Conservation (phyloP, 768 basidiomycete species). For the Leccinum variicolor region DNA sequence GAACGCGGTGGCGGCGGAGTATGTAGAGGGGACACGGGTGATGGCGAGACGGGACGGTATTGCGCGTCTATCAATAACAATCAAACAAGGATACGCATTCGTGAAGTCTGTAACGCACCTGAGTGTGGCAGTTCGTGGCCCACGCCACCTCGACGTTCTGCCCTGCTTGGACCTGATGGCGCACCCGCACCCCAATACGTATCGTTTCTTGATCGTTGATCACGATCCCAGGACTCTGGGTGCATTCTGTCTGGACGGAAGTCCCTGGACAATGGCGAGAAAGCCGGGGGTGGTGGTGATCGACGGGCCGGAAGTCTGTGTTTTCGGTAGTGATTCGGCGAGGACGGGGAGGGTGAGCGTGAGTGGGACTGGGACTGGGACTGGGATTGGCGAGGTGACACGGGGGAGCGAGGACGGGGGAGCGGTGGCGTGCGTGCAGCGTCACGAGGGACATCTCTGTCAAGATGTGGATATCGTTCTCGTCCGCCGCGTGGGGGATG, state of each 20-base stretch:
- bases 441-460: conserved; percentile 23
- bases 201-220: conserved; percentile 34
- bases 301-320: conserved; percentile 35
- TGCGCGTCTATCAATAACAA: conserved; percentile 10
- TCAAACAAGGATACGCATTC: not conserved
- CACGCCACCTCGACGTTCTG: conserved; percentile 2
- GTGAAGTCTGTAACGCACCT: conserved; percentile 6
- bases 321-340: conserved; percentile 31
- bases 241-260: conserved; percentile 33
- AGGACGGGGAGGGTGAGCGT: conserved; percentile 38
- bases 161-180: conserved; percentile 4
- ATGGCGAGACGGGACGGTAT: conserved; percentile 22
- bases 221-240: conserved; percentile 34
- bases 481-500: conserved; percentile 16
- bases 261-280: conserved; percentile 39
- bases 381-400: conserved; percentile 23
- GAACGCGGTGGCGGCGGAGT: conserved; percentile 22
- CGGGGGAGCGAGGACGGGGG: conserved; percentile 21
- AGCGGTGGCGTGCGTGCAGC: conserved; percentile 19
- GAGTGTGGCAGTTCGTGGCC: conserved; percentile 5
- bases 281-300: conserved; percentile 34
- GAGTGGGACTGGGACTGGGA: conserved; percentile 39
- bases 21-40: conserved; percentile 21
- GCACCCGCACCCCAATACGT: conserved; percentile 14
- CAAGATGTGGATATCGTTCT: conserved; percentile 23